Base-by-base conservation (phyloP, 331 rosid genomes). In the Acacia pycnantha region DNA sequence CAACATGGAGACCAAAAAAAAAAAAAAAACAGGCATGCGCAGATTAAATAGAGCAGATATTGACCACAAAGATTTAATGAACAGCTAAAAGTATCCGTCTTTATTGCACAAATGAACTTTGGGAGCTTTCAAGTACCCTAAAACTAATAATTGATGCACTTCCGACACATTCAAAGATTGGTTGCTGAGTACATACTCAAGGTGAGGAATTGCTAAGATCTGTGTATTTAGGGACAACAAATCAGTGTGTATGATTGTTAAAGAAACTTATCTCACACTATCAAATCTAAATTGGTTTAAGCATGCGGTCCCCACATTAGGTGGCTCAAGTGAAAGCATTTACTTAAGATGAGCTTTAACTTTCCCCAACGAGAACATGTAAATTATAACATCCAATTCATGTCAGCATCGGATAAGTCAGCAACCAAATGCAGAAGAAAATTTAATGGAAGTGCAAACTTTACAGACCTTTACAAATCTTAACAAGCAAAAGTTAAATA, bases 61-160 rank as follows among this genome's bases (percentile, higher is more conserved):
- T 56, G 37, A 11, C 53, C 19, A 81, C 18, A 47, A 26, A 81
- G 24, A 68, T 68, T 46, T 70, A 3, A 71, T 62, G 13, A 27
- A 48, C 53, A 33, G 43, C 70, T 58, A 58, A 33, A 82, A 22
- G 65, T 22, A 69, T 66, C 29, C 44, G 75, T 66, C 61, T 66
- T 73, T 19, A 67, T 35, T 33, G 64, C 40, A 33, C n/a, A 67
- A 67, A 74, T 19, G 64, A 67, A 54, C 54, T 46, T 24, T 29
- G 62, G 53, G 56, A 68, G 56, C 29, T 68, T 31, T 31, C 0
- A 31, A 31, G 33, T 31, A 31, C 33, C 33, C 33, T 31, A 31
- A 31, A 31, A 31, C 33, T 31, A 31, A 37, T 54, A 62, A 78
- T 44, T 16, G 54, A 59, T 22, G 44, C 78, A 46, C 71, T 72